Percentiles rank a stretch among this genome's conserved stretches.
Conservation (phyloP, 257 asterid genomes). For the Jaltomata sinuosa region DNA sequence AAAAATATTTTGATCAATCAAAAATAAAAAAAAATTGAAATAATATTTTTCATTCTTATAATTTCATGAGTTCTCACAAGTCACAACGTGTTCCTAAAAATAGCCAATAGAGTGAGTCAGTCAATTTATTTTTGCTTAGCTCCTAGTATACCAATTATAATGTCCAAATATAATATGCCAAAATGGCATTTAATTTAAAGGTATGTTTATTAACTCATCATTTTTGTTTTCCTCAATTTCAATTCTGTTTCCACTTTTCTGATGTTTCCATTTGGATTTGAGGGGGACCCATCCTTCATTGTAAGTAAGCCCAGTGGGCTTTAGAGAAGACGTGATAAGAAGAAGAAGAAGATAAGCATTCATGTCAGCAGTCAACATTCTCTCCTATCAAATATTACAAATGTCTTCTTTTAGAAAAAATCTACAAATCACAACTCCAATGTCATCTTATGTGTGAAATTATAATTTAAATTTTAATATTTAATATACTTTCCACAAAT, state of each 20-base stretch:
- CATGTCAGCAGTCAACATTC: constrained; percentile 18
- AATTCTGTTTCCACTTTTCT: not conserved
- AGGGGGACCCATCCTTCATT: not conserved
- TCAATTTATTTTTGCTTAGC: not conserved
- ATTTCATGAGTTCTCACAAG: not conserved
- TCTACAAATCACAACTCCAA: not conserved
- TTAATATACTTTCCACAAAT: no score
- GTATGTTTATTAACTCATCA: not conserved
- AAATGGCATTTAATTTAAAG: not conserved
- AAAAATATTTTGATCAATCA: no score
- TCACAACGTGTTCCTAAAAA: not conserved
- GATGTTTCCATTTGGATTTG: not conserved
- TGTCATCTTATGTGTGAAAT: no score
- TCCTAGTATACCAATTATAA: not conserved
- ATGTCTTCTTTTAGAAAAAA: not conserved
- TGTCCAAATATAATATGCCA: not conserved
- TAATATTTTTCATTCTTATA: no score
- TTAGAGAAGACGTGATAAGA: constrained; percentile 24
- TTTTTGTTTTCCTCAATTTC: not conserved
- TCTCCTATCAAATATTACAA: not conserved
- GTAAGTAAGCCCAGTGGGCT: not conserved
- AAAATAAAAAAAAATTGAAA: no score
- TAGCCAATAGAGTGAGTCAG: not conserved
- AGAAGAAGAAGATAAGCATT: constrained; percentile 29
- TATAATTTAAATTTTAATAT: no score